Base-by-base conservation (phyloP, 192 early-diverging fungal genomes). In the Linderina pennispora region DNA sequence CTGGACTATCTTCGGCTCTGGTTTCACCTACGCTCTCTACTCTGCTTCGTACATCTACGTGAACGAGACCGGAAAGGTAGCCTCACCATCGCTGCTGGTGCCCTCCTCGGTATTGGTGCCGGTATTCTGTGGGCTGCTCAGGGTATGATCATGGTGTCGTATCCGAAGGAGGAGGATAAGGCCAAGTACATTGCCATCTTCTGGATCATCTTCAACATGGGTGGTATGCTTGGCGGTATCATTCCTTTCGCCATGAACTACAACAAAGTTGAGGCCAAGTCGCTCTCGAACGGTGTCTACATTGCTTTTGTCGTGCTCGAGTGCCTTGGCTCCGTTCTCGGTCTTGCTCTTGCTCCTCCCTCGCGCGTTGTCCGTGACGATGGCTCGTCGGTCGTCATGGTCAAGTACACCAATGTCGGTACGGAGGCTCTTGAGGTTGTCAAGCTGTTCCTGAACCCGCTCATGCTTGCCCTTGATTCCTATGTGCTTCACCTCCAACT, bases 181-280 rank as follows among this genome's bases (percentile, higher is more conserved):
- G 89, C 87, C 26, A 79, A 74, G 47, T 88, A 75, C 63, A 88
- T 93, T 40, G 81, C 81, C 16, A 71, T 83, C 23, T 93, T 93
- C 78, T 93, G 91, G 91, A 75, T 81, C 47, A 84, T 91, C 40
- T 93, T 90, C 77, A 88, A 88, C 53, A 64, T 83, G 53, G 90
- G 90, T 42, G 90, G 83, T 25, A 78, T 87, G 47, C 44, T 93
- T 19, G 90, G 90, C 55, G 80, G 81, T 41, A 75, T 82, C 25
- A 76, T 93, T 50, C 77, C 78, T 22, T 77, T 91, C 38, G 82
- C 68, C 31, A 73, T 83, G 44, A 82, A 88, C 63, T 91, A 63
- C 74, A 57, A 87, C 45, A 47, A 19, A 48, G 58, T 0, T n/a
- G n/a, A n/a, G n/a, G 54, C 55, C 15, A 59, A 53, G 10, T 54